A percentile compares a stretch with the other conserved stretches of the same genome.
Conservation (phyloP, 306 rosid genomes). For the Vigna mungo region DNA sequence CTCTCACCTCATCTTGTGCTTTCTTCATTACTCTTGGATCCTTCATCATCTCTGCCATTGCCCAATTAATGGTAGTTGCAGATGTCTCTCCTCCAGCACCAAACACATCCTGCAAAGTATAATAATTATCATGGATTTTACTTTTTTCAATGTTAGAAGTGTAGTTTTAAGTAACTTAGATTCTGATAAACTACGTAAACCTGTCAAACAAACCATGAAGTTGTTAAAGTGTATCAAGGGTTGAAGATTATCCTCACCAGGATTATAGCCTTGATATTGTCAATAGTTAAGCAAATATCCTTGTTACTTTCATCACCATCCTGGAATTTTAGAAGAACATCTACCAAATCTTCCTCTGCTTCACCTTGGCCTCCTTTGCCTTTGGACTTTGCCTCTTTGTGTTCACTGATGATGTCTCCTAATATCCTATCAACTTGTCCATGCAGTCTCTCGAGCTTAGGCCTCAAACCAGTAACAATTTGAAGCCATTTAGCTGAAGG, state of each 20-base stretch:
- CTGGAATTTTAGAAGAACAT: background rate
- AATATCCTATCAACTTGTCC: background rate
- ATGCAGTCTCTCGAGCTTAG: background rate
- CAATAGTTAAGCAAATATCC: background rate
- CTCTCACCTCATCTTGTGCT: slow-evolving; percentile 40
- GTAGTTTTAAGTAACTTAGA: background rate
- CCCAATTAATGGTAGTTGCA: slow-evolving; percentile 43
- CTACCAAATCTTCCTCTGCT: slow-evolving; percentile 7
- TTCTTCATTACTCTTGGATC: slow-evolving; percentile 43
- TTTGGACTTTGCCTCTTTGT: background rate
- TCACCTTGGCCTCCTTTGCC: background rate
- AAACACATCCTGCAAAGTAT: slow-evolving; percentile 24
- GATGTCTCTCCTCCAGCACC: slow-evolving; percentile 51
- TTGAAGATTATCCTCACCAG: background rate
- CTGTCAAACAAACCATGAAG: too few species aligned
- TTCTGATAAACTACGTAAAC: too few species aligned
- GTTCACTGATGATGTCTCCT: background rate
- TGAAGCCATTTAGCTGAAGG: slow-evolving; percentile 51
- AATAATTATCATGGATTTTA: background rate
- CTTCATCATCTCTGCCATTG: slow-evolving; percentile 40
- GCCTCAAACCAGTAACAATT: slow-evolving; percentile 35
- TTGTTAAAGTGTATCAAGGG: too few species aligned
- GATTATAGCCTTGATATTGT: background rate
- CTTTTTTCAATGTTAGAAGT: background rate
- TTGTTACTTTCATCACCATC: background rate